phyloP scores from a whole-genome alignment of 177 flowering plant genomes.

The Telopea speciosissima region DNA sequence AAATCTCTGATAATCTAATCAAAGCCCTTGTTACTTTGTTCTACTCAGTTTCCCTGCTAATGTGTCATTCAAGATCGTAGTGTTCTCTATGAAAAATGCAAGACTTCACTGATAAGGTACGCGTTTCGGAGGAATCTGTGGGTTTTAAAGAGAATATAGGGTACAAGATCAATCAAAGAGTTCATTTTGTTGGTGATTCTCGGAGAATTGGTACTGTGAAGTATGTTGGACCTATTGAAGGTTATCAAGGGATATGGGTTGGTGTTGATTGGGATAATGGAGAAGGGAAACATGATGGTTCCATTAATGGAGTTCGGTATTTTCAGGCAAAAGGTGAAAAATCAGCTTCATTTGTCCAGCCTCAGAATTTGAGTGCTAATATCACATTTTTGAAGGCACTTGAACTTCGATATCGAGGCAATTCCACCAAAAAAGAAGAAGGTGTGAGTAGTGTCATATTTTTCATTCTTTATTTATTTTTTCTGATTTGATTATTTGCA shows the following conservation, averaged over 20 bases:
- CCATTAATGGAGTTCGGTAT: constrained; percentile 59
- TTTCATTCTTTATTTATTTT: background rate
- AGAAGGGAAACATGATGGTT: constrained; percentile 87
- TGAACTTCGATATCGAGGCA: constrained; percentile 44
- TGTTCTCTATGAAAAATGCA: constrained; percentile 7
- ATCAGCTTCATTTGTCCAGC: constrained; percentile 76
- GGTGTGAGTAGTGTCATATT: constrained; percentile 29
- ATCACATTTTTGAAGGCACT: constrained; percentile 68
- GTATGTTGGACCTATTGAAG: constrained; percentile 71
- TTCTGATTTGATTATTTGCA: background rate
- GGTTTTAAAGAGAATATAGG: constrained; percentile 2
- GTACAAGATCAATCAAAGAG: constrained; percentile 61
- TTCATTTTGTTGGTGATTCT: constrained; percentile 48
- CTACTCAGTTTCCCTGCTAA: background rate
- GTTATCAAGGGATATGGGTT: constrained; percentile 70
- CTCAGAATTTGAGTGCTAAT: constrained; percentile 54
- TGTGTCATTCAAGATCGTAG: background rate
- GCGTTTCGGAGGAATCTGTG: constrained; percentile 2
- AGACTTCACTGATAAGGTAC: background rate
- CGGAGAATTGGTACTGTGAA: constrained; percentile 67
- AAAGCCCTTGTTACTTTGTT: background rate
- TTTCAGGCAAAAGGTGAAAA: constrained; percentile 47
- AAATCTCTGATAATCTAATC: too few relatives aligned
- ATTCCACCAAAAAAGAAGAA: constrained; percentile 74
- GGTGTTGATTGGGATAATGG: constrained; percentile 94